Percentiles rank a stretch among this genome's conserved stretches.
Conservation (phyloP, 768 basidiomycete genomes). For the Steccherinum ochraceum region DNA sequence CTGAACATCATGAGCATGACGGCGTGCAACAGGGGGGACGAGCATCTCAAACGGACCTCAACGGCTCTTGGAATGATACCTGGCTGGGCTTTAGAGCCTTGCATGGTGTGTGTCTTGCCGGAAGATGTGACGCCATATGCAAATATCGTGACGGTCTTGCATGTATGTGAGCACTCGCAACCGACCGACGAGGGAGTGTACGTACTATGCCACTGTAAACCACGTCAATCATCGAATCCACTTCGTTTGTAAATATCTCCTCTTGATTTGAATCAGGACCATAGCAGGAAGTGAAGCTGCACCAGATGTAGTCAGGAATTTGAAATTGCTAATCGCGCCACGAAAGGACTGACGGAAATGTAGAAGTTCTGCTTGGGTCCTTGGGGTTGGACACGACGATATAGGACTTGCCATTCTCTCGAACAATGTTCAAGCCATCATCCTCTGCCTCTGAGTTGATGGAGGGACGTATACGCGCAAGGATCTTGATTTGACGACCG, state of each 20-base stretch:
- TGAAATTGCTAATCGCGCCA: not conserved
- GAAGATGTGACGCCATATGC: constrained; percentile 90
- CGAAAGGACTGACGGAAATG: constrained; percentile 49
- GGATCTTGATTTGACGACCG: constrained; percentile 48
- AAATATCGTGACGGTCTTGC: constrained; percentile 78
- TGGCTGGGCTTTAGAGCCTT: constrained; percentile 65
- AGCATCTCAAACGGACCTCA: constrained; percentile 39
- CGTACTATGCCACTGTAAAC: constrained; percentile 73
- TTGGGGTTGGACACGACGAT: constrained; percentile 69
- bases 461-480: constrained; percentile 65
- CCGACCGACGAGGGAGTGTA: constrained; percentile 7
- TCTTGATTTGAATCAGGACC: constrained; percentile 65
- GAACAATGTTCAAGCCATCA: constrained; percentile 48
- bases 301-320: not conserved
- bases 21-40: too few relatives aligned
- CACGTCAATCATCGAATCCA: constrained; percentile 71
- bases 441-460: constrained; percentile 58
- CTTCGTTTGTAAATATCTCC: constrained; percentile 71
- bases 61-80: constrained; percentile 84
- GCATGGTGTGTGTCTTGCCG: constrained; percentile 93
- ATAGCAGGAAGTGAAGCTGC: constrained; percentile 72
- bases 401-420: constrained; percentile 35
- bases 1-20: too few relatives aligned
- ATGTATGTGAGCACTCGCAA: not conserved
- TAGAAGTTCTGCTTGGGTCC: constrained; percentile 63